Evolutionary conservation across 2,329 filamentous ascomycete species (phyloP), one percentile per base, ranked within the genome.

Genomic region (Canariomyces notabilis): DNA sequence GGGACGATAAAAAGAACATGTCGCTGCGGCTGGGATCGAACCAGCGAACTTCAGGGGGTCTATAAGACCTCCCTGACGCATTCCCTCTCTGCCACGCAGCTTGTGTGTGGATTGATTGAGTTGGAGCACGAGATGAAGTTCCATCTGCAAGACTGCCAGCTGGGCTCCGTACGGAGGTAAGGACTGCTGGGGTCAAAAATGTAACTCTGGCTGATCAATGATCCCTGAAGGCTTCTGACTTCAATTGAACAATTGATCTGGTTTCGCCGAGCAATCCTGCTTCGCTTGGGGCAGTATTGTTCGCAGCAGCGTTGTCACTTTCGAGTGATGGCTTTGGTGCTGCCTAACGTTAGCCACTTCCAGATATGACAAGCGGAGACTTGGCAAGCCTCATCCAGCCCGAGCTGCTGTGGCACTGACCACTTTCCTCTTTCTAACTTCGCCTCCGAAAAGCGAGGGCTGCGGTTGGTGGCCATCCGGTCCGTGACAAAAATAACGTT

Each of bases 361-460:
- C 6, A 26, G 22, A 11, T 11, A 26, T 26, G 22, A 12, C 4
- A 29, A 9, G 26, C 7, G 26, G 26, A 29, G 9, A 4, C 26
- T 3, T 12, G 16, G 19, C 15, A 35, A 16, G n/a, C 15, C 37
- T 26, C 18, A 42, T 16, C 32, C 22, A 16, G 19, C 32, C 2
- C 3, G 3, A 2, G 3, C 11, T 36, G 11, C 23, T 23, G 4
- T n/a, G 14, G 40, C 40, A 42, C 40, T 26, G 32, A 26, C 40
- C 40, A 42, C 40, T 20, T 42, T 31, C 40, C 40, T 8, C 36
- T 42, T 42, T 42, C 40, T 35, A 5, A 8, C 16, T 15, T 16
- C 20, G 11, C 32, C 14, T 5, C 4, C 31, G 8, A 4, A 7
- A 20, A 21, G n/a, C 7, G 31, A 20, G 14, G 4, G 32, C 15